Conservation (phyloP, 306 rosid genomes). For the Myrica gale region DNA sequence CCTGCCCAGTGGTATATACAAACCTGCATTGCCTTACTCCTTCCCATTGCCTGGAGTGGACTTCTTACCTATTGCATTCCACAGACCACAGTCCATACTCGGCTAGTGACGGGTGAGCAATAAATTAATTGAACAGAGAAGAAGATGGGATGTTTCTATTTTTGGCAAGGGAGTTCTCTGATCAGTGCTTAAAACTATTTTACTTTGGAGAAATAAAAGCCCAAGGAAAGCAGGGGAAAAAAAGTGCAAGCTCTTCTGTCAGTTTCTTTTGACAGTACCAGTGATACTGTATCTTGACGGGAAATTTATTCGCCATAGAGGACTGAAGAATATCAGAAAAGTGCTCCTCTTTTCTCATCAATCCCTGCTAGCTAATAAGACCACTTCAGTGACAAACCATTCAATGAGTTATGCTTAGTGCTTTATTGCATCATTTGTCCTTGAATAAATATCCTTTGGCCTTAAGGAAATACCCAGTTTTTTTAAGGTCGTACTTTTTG, state of each 20-base stretch:
- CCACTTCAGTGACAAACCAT: not conserved
- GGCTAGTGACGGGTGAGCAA: not conserved
- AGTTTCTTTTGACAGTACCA: slow-evolving; percentile 1
- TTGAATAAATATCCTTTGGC: not conserved
- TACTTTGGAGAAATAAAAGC: not conserved
- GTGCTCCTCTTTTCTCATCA: not conserved
- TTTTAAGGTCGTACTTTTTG: not conserved
- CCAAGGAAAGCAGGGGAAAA: not conserved
- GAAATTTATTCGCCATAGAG: not conserved
- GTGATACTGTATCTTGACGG: not conserved
- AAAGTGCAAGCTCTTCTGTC: not conserved
- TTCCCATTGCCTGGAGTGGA: not conserved
- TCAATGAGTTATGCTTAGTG: not conserved
- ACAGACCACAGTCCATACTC: not conserved
- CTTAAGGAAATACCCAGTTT: not conserved
- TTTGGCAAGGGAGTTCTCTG: too few species aligned
- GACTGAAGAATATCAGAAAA: not conserved
- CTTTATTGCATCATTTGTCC: too few species aligned
- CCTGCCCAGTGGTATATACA: too few species aligned
- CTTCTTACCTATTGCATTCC: not conserved
- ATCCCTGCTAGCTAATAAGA: not conserved
- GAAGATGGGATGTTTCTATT: too few species aligned
- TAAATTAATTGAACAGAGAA: too few species aligned
- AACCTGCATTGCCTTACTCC: too few species aligned
- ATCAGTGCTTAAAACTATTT: too few species aligned